phyloP scores from a whole-genome alignment of 495 filamentous ascomycete species.

The Neohortaea acidophila region DNA sequence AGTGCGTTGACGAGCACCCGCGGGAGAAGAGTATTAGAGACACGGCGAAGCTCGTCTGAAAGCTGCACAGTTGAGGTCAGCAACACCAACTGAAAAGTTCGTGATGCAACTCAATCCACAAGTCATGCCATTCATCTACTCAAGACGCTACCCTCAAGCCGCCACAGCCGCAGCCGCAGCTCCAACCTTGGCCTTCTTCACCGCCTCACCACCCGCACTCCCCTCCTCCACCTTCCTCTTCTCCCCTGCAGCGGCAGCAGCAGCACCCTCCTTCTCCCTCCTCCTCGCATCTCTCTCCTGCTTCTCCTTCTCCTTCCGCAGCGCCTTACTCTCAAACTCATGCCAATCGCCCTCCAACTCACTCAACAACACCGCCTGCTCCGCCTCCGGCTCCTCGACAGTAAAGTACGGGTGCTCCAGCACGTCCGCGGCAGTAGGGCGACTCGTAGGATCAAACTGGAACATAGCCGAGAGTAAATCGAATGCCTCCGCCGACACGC shows the following conservation, averaged over 20 bases:
- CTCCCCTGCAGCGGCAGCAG: constrained; percentile 1
- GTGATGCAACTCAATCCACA: too few relatives aligned
- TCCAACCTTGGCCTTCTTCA: constrained; percentile 4
- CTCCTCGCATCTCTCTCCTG: constrained; percentile 51
- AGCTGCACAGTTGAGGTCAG: too few relatives aligned
- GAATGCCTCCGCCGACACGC: constrained; percentile 54
- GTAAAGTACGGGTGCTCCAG: constrained; percentile 82
- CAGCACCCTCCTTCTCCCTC: constrained; percentile 18
- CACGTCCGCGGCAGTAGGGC: constrained; percentile 73
- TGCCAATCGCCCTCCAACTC: constrained; percentile 93
- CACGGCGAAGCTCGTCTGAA: too few relatives aligned
- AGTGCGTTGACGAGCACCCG: too few relatives aligned
- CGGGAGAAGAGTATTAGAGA: too few relatives aligned
- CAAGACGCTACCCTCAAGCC: too few relatives aligned
- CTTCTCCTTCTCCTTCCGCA: constrained; percentile 77
- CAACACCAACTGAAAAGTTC: too few relatives aligned
- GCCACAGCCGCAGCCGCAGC: background rate
- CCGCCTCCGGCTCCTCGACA: constrained; percentile 61
- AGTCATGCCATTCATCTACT: too few relatives aligned
- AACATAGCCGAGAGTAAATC: constrained; percentile 73
- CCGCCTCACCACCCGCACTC: background rate
- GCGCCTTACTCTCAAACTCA: constrained; percentile 93
- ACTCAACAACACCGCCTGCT: constrained; percentile 70
- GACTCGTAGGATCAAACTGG: constrained; percentile 67
- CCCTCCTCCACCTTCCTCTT: constrained; percentile 8